These are phyloP conservation scores for Scutellaria minor DNA, from an alignment of 257 asterid genomes.

Conservation along the genomic window DNA sequence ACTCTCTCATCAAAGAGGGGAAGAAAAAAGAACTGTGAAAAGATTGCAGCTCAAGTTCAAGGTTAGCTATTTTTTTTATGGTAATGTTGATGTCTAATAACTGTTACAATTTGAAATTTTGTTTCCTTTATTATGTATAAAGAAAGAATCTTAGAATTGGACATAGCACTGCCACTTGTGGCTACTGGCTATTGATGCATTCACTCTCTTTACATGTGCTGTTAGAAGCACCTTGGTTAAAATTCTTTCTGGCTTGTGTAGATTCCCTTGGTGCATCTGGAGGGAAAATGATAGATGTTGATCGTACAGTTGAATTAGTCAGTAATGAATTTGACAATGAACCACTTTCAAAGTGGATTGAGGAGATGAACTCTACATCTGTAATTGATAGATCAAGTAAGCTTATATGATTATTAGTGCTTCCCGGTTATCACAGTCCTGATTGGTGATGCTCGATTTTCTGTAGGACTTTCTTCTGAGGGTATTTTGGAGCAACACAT, in stretches of 20 bases:
- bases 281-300: conserved; percentile 32
- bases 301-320: conserved; percentile 39
- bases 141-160: conserved; percentile 3
- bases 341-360: conserved; percentile 71
- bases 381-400: conserved; percentile 51
- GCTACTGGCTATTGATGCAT: not conserved
- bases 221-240: conserved; percentile 21
- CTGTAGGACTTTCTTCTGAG: conserved; percentile 46
- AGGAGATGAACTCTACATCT: conserved; percentile 51
- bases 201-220: conserved; percentile 19
- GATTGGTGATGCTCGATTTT: conserved; percentile 7
- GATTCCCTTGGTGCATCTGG: conserved; percentile 44
- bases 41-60: conserved; percentile 41
- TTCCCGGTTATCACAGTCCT: conserved; percentile 19
- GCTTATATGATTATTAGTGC: conserved; percentile 22
- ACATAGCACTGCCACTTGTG: not conserved
- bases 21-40: conserved; percentile 39
- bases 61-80: conserved; percentile 38
- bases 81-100: conserved; percentile 15
- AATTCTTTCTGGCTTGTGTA: conserved; percentile 35
- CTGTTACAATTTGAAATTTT: not conserved
- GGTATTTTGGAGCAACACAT: conserved; percentile 36
- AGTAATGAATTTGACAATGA: conserved; percentile 54
- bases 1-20: conserved; percentile 49
- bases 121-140: not conserved